phyloP scores from a whole-genome alignment of 1,139 yeast genomes.

The Citeromyces hawaiiensis region DNA sequence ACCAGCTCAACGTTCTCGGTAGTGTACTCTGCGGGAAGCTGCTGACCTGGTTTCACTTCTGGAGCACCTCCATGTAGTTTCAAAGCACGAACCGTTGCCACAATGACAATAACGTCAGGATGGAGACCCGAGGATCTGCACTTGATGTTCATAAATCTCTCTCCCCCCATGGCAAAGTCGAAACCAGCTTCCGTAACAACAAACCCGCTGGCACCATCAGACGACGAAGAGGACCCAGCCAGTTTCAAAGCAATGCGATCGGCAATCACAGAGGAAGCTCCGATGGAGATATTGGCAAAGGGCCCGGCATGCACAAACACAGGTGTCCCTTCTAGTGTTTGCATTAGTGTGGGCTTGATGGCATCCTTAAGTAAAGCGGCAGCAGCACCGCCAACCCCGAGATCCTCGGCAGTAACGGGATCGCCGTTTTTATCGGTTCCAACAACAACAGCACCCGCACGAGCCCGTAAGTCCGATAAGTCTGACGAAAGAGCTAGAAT shows the following conservation, averaged over 20 bases:
- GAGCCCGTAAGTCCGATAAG: conserved; percentile 74
- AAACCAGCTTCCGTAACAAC: conserved; percentile 98
- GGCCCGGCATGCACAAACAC: conserved; percentile 99
- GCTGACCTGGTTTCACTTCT: conserved; percentile 87
- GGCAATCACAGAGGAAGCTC: conserved; percentile 90
- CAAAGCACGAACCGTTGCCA: conserved; percentile 94
- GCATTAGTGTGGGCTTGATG: conserved; percentile 95
- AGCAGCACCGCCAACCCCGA: conserved; percentile 95
- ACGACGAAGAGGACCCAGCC: conserved; percentile 49
- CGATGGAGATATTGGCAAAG: conserved; percentile 94
- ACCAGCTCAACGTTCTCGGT: conserved; percentile 79
- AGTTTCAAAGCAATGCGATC: conserved; percentile 92
- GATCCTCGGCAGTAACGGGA: conserved; percentile 91
- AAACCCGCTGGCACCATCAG: conserved; percentile 58
- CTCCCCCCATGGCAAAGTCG: conserved; percentile 99
- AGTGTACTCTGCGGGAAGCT: conserved; percentile 70
- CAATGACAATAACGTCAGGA: conserved; percentile 90
- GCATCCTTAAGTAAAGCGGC: conserved; percentile 95
- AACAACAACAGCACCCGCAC: conserved; percentile 86
- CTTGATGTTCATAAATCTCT: conserved; percentile 91
- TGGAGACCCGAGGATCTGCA: conserved; percentile 85
- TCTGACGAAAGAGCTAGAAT: conserved; percentile 82
- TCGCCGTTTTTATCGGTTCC: conserved; percentile 74
- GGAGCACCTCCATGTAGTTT: conserved; percentile 99
- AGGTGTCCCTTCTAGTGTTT: conserved; percentile 96